Percentiles rank a stretch among this genome's conserved stretches.
These are phyloP conservation scores for Rhododendron kiyosumense DNA, from an alignment of 148 eudicot species.

Conservation along the genomic window DNA sequence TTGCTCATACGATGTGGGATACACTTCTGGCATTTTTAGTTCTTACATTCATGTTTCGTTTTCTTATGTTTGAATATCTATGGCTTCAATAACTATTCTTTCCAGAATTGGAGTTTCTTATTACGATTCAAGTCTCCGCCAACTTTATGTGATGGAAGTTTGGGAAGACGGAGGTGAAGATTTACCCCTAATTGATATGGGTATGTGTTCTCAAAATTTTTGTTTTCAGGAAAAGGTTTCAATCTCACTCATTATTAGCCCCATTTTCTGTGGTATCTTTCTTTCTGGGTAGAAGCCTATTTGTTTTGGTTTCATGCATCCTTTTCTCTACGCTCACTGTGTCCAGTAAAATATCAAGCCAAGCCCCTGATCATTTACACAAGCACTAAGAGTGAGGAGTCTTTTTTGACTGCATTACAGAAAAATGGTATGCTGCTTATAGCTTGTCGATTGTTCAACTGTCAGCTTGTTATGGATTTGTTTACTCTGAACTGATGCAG, in stretches of 20 bases:
- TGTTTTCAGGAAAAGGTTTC: not conserved
- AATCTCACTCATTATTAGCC: not conserved
- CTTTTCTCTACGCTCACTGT: constrained; percentile 5
- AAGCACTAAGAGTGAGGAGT: constrained; percentile 86
- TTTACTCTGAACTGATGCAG: constrained; percentile 39
- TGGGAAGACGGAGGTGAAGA: constrained; percentile 80
- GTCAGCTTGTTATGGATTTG: constrained; percentile 10
- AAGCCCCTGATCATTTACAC: constrained; percentile 75
- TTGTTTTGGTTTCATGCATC: not conserved
- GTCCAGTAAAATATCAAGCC: constrained; percentile 89
- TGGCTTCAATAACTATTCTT: not conserved
- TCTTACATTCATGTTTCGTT: not conserved
- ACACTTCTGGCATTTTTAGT: not conserved
- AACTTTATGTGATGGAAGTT: constrained; percentile 82
- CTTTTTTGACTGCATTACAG: constrained; percentile 73
- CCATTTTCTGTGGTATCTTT: not conserved
- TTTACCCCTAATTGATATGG: constrained; percentile 75
- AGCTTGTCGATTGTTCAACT: not conserved
- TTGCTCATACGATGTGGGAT: not conserved
- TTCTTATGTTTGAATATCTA: not conserved
- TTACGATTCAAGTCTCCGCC: constrained; percentile 66
- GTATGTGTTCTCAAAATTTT: constrained; percentile 35
- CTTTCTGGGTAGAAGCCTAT: not conserved
- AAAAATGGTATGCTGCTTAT: constrained; percentile 50
- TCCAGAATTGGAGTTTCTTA: constrained; percentile 86